phyloP scores from a whole-genome alignment of 306 rosid genomes.

The Datisca glomerata region DNA sequence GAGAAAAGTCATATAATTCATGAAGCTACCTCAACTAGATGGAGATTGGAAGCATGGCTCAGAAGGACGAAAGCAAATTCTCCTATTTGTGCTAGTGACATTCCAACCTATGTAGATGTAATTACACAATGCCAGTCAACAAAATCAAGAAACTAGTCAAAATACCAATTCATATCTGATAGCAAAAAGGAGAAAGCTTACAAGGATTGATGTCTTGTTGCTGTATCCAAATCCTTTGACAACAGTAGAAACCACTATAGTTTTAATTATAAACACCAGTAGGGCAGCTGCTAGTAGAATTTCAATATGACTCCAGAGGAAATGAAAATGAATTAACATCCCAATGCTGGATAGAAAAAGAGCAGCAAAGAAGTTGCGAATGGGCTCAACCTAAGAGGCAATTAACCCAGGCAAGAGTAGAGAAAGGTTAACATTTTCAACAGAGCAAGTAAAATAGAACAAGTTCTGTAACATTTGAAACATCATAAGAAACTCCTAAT shows the following conservation, averaged over 20 bases:
- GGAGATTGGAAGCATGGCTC: slow-evolving; percentile 96
- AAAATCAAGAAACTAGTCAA: no score
- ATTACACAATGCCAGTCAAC: slow-evolving; percentile 46
- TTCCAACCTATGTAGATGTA: slow-evolving; percentile 69
- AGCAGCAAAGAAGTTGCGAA: slow-evolving; percentile 55
- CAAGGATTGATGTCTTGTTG: slow-evolving; percentile 86
- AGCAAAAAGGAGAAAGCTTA: slow-evolving; percentile 47
- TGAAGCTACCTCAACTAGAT: slow-evolving; percentile 84
- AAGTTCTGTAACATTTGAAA: no score
- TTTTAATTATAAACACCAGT: not conserved
- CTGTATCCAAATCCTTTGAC: slow-evolving; percentile 14
- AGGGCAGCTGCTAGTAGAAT: not conserved
- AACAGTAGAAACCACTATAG: not conserved
- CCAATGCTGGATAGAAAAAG: slow-evolving; percentile 69
- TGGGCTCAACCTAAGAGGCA: slow-evolving; percentile 73
- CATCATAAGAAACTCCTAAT: no score
- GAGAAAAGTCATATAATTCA: no score
- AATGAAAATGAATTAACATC: slow-evolving; percentile 93
- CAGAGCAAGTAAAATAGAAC: no score
- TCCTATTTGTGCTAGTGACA: slow-evolving; percentile 97
- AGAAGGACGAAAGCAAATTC: slow-evolving; percentile 96
- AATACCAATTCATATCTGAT: no score
- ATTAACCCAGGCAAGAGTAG: slow-evolving; percentile 19
- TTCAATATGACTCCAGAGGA: slow-evolving; percentile 10
- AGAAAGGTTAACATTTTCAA: no score